These are phyloP conservation scores for Amauroascus verrucosus DNA, from an alignment of 2,329 filamentous ascomycete species.

Conservation along the genomic window DNA sequence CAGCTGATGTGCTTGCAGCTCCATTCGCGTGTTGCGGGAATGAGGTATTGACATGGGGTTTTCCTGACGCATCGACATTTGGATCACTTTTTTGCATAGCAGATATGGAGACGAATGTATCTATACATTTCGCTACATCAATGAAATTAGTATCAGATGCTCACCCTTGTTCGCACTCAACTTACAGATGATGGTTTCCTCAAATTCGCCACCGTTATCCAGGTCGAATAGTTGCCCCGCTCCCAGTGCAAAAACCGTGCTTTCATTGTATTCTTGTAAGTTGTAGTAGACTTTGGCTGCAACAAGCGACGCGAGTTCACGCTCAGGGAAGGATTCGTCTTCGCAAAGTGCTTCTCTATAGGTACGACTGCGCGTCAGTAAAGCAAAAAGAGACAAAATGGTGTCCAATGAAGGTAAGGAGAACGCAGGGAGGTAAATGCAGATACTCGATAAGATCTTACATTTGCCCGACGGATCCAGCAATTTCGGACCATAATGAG, in stretches of 20 bases:
- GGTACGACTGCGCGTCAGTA: not conserved
- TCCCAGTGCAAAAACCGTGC: constrained; percentile 94
- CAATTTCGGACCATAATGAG: constrained; percentile 94
- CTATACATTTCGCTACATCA: constrained; percentile 72
- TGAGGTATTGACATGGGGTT: constrained; percentile 64
- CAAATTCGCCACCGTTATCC: constrained; percentile 83
- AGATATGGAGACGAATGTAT: constrained; percentile 85
- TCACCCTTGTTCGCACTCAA: constrained; percentile 9
- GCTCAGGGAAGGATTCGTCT: constrained; percentile 87
- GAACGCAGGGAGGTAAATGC: not conserved
- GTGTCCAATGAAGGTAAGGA: not conserved
- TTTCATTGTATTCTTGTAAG: constrained; percentile 96
- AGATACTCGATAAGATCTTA: constrained; percentile 36
- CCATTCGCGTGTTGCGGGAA: constrained; percentile 60
- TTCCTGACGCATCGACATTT: constrained; percentile 40
- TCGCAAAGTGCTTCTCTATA: constrained; percentile 89
- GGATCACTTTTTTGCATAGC: constrained; percentile 48
- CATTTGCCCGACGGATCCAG: constrained; percentile 86
- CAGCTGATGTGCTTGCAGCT: constrained; percentile 53
- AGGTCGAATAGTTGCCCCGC: constrained; percentile 93
- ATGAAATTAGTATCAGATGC: not conserved
- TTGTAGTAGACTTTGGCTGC: constrained; percentile 98
- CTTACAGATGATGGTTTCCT: constrained; percentile 89
- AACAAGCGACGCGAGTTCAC: constrained; percentile 85
- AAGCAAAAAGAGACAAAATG: not conserved